A percentile compares a stretch with the other conserved stretches of the same genome.
Conservation (phyloP, 106 monocot species). For the Alisma plantagoaquatica region DNA sequence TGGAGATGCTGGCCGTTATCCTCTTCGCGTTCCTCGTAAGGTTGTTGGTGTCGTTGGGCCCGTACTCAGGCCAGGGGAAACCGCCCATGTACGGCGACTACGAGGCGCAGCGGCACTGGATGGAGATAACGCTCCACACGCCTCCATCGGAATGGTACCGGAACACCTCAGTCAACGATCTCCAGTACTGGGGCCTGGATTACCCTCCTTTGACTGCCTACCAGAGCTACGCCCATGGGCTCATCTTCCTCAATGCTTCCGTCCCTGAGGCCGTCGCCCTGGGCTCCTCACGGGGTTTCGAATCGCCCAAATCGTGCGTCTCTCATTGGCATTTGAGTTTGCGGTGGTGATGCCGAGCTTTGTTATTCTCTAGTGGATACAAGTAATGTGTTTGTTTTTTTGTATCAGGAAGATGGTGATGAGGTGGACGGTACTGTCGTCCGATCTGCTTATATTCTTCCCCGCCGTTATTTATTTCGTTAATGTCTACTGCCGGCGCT, state of each 20-base stretch:
- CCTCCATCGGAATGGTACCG: conserved; percentile 66
- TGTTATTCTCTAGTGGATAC: background rate
- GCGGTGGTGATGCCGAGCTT: background rate
- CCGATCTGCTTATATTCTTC: conserved; percentile 79
- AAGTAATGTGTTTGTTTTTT: background rate
- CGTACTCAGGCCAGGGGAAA: conserved; percentile 64
- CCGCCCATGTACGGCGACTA: conserved; percentile 93
- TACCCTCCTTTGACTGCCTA: conserved; percentile 97
- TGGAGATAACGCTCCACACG: conserved; percentile 90
- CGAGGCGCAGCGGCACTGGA: conserved; percentile 99
- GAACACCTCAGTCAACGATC: conserved; percentile 64
- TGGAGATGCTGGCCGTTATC: too few relatives aligned
- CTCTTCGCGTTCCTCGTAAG: conserved; percentile 67
- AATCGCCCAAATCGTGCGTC: conserved; percentile 50
- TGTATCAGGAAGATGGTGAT: conserved; percentile 69
- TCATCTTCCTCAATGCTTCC: conserved; percentile 48
- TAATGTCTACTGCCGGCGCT: conserved; percentile 23
- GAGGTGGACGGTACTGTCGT: conserved; percentile 90
- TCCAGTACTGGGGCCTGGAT: conserved; percentile 96
- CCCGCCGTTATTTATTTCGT: conserved; percentile 67
- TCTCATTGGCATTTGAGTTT: background rate
- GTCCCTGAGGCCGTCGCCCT: conserved; percentile 55
- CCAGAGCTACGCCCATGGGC: conserved; percentile 70
- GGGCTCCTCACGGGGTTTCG: conserved; percentile 57
- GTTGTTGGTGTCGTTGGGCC: conserved; percentile 59